phyloP scores from a whole-genome alignment of 2,329 filamentous ascomycete species.

The Clonostachys sp. region DNA sequence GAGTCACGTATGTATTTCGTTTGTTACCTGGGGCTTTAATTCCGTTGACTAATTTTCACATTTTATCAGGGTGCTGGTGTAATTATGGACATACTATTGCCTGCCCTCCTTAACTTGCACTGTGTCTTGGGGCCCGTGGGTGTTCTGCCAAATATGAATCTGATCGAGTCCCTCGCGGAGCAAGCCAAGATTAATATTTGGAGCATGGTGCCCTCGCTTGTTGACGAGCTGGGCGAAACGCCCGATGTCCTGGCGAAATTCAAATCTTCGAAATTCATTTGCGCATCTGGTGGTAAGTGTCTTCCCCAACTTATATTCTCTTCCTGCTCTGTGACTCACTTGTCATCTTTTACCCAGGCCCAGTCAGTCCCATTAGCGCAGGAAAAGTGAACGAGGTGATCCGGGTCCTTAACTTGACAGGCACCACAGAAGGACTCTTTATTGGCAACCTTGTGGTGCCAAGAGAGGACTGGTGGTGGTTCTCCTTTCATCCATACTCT shows the following conservation, averaged over 20 bases:
- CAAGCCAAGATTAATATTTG: slow-evolving; percentile 27
- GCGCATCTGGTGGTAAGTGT: slow-evolving; percentile 19
- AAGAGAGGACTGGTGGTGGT: slow-evolving; percentile 22
- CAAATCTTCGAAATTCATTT: slow-evolving; percentile 23
- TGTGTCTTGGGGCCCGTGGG: slow-evolving; percentile 26
- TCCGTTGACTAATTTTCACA: neutral
- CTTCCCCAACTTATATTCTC: no score
- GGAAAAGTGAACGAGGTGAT: slow-evolving; percentile 22
- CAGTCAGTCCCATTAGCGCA: slow-evolving; percentile 16
- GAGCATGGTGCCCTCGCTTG: slow-evolving; percentile 28
- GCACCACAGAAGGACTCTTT: slow-evolving; percentile 25
- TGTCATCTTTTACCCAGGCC: slow-evolving; percentile 4
- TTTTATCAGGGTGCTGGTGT: slow-evolving; percentile 28
- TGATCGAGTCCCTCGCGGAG: slow-evolving; percentile 24
- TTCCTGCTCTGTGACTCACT: no score
- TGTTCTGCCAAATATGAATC: slow-evolving; percentile 25
- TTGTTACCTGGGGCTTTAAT: no score
- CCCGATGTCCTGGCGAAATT: slow-evolving; percentile 22
- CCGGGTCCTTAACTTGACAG: slow-evolving; percentile 23
- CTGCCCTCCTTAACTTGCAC: slow-evolving; percentile 23
- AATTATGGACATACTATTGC: slow-evolving; percentile 32
- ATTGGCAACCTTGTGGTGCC: slow-evolving; percentile 19
- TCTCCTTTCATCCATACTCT: slow-evolving; percentile 23
- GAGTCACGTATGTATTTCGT: slow-evolving; percentile 17
- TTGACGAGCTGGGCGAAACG: slow-evolving; percentile 23